phyloP scores from a whole-genome alignment of 257 asterid genomes.

The Schizonepeta tenuifolia region DNA sequence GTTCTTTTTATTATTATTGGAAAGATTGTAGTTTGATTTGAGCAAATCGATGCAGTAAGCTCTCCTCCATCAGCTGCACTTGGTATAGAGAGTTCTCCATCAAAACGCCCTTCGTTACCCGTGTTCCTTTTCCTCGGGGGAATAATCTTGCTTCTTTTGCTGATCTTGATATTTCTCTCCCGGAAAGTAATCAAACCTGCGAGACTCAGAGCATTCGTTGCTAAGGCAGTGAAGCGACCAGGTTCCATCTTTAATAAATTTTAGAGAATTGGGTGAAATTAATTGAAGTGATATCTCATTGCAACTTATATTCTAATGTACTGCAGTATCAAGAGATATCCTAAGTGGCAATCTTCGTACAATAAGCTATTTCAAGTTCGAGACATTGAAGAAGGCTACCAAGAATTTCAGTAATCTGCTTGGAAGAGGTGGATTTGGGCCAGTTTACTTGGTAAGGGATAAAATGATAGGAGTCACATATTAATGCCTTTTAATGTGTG shows the following conservation, averaged over 20 bases:
- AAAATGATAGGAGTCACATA: neutral
- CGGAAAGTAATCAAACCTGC: conserved; percentile 43
- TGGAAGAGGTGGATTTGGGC: conserved; percentile 92
- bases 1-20: neutral
- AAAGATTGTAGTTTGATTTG: conserved; percentile 30
- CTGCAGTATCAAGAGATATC: conserved; percentile 51
- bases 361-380: conserved; percentile 60
- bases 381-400: conserved; percentile 70
- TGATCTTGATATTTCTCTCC: conserved; percentile 48
- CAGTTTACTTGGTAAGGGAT: conserved; percentile 68
- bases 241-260: conserved; percentile 35
- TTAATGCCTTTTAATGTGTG: neutral
- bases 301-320: conserved; percentile 22
- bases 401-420: conserved; percentile 74
- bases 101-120: conserved; percentile 44
- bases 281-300: neutral
- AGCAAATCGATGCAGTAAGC: conserved; percentile 36
- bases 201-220: conserved; percentile 34
- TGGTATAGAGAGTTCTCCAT: conserved; percentile 40
- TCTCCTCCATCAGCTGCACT: conserved; percentile 45
- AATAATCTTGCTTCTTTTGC: conserved; percentile 49
- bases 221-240: conserved; percentile 39
- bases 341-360: conserved; percentile 63
- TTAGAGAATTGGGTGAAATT: neutral
- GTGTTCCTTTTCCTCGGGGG: conserved; percentile 60